phyloP scores from a whole-genome alignment of 805 yeast genomes.

The Limtongozyma cylindracea region DNA sequence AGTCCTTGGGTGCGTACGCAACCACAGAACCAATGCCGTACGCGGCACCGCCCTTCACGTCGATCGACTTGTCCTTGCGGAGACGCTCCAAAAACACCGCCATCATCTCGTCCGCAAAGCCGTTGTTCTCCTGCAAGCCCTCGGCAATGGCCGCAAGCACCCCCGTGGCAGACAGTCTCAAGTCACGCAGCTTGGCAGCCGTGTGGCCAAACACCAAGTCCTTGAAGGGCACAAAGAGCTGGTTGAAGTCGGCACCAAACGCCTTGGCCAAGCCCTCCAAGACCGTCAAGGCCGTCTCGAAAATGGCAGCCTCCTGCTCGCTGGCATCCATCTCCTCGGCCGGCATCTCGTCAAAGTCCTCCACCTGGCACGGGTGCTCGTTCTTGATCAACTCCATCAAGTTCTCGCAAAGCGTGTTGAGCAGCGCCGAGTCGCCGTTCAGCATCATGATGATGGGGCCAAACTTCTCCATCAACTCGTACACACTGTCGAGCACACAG shows the following conservation, averaged over 20 bases:
- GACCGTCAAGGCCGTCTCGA: conserved; percentile 72
- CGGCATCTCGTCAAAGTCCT: conserved; percentile 42
- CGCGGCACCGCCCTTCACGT: conserved; percentile 87
- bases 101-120: conserved; percentile 44
- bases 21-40: conserved; percentile 77
- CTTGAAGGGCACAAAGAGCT: conserved; percentile 49
- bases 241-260: conserved; percentile 56
- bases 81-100: conserved; percentile 45
- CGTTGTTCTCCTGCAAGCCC: conserved; percentile 43
- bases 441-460: conserved; percentile 58
- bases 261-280: conserved; percentile 51
- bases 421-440: conserved; percentile 20
- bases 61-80: conserved; percentile 52
- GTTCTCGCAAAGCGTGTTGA: conserved; percentile 48
- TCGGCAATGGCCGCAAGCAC: conserved; percentile 73
- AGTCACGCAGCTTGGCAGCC: conserved; percentile 34
- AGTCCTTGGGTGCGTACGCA: conserved; percentile 26
- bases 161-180: conserved; percentile 70
- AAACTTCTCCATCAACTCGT: conserved; percentile 37
- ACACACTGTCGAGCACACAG: conserved; percentile 46
- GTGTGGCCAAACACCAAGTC: conserved; percentile 30
- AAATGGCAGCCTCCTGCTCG: conserved; percentile 34
- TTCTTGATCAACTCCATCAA: conserved; percentile 53
- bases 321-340: conserved; percentile 22
- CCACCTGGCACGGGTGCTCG: conserved; percentile 63